phyloP scores from a whole-genome alignment of 176 grass and related monocot species.

The Aechmea fasciata region DNA sequence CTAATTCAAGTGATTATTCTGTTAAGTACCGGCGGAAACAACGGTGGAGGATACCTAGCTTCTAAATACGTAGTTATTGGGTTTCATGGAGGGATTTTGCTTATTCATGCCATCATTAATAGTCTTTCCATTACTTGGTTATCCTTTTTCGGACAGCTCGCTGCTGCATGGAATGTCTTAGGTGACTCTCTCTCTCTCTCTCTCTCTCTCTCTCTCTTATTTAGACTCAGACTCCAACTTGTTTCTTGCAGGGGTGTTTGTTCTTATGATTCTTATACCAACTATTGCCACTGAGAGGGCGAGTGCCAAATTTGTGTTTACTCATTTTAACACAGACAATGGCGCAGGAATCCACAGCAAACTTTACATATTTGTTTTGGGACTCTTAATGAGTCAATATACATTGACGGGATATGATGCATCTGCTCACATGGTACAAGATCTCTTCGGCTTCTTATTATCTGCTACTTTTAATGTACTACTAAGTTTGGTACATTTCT shows the following conservation, averaged over 20 bases:
- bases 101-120: slow-evolving; percentile 81
- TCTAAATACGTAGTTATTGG: slow-evolving; percentile 83
- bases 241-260: slow-evolving; percentile 49
- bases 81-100: slow-evolving; percentile 66
- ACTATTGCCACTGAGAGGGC: slow-evolving; percentile 66
- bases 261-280: slow-evolving; percentile 68
- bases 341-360: slow-evolving; percentile 67
- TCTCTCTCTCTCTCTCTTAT: slow-evolving; percentile 5
- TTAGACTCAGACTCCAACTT: background rate
- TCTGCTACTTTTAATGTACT: background rate
- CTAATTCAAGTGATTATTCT: slow-evolving; percentile 91
- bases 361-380: slow-evolving; percentile 71
- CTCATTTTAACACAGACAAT: slow-evolving; percentile 80
- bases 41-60: slow-evolving; percentile 71
- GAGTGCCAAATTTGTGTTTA: slow-evolving; percentile 75
- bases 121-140: slow-evolving; percentile 71
- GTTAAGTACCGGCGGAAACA: slow-evolving; percentile 65
- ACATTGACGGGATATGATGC: slow-evolving; percentile 76
- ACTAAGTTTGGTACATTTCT: background rate
- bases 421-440: slow-evolving; percentile 76
- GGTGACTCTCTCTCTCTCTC: slow-evolving; percentile 20
- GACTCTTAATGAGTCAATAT: slow-evolving; percentile 92
- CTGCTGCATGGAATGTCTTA: slow-evolving; percentile 81
- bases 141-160: slow-evolving; percentile 81
- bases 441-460: background rate